A percentile compares a stretch with the other conserved stretches of the same genome.
These are phyloP conservation scores for Syzygium aqueum DNA, from an alignment of 345 rosid species.

Conservation along the genomic window DNA sequence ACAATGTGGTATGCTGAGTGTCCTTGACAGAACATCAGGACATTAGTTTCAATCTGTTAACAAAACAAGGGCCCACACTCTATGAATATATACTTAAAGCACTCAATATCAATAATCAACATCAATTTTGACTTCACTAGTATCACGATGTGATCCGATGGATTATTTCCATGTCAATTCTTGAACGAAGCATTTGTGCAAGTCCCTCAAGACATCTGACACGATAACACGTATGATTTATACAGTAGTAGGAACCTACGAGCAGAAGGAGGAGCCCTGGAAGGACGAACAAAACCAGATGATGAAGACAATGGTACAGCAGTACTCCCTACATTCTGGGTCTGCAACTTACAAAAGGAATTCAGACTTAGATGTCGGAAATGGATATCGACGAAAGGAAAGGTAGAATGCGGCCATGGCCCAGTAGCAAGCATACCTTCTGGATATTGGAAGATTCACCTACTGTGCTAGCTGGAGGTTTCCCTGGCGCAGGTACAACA, in stretches of 20 bases:
- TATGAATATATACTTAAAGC: neutral
- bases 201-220: neutral
- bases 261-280: constrained; percentile 64
- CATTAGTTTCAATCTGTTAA: neutral
- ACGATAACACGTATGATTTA: neutral
- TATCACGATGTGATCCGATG: neutral
- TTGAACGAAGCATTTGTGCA: neutral
- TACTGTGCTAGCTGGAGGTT: constrained; percentile 22
- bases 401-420: neutral
- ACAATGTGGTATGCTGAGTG: neutral
- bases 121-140: neutral
- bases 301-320: constrained; percentile 40
- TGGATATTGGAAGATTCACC: constrained; percentile 44
- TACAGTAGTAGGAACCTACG: constrained; percentile 36
- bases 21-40: neutral
- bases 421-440: constrained; percentile 35
- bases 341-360: constrained; percentile 3
- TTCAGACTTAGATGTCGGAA: neutral
- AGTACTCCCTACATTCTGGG: constrained; percentile 35
- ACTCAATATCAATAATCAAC: neutral
- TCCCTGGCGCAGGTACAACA: constrained; percentile 28
- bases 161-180: neutral
- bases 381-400: neutral
- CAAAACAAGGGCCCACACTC: neutral
- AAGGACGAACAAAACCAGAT: constrained; percentile 52